These are phyloP conservation scores for Termitomyces titanicus DNA, from an alignment of 768 basidiomycete species.

Conservation along the genomic window DNA sequence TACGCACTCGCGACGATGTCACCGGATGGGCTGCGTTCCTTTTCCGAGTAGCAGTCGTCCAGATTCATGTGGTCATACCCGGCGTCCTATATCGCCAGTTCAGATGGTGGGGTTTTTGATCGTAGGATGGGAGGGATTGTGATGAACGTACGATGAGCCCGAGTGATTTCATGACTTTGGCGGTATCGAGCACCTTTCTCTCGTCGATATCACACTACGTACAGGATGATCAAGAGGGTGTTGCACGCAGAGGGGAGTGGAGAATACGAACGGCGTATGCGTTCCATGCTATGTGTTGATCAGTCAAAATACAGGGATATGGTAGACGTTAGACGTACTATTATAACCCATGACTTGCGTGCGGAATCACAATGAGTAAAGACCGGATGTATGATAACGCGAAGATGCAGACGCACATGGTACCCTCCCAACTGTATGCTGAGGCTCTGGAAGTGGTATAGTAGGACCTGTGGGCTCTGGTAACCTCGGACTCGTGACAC, in stretches of 20 bases:
- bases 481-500: too few relatives aligned
- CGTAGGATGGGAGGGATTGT: neutral
- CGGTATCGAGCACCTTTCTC: conserved; percentile 46
- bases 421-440: conserved; percentile 1
- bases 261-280: conserved; percentile 50
- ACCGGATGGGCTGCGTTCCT: conserved; percentile 44
- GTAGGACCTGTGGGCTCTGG: too few relatives aligned
- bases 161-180: conserved; percentile 39
- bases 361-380: neutral
- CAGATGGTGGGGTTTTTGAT: too few relatives aligned
- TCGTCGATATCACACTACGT: conserved; percentile 58
- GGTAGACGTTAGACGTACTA: conserved; percentile 36
- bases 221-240: neutral
- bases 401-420: neutral
- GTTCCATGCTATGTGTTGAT: conserved; percentile 53
- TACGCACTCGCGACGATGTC: conserved; percentile 50
- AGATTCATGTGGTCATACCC: conserved; percentile 62
- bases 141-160: conserved; percentile 41
- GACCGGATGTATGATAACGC: neutral
- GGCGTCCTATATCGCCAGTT: conserved; percentile 34
- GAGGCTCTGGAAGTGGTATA: neutral
- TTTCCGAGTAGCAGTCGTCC: conserved; percentile 66
- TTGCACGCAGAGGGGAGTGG: neutral
- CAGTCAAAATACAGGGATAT: neutral
- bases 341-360: conserved; percentile 59